Evolutionary conservation across 1,284 basidiomycete species (phyloP).

Genomic region (Mycena sp.): DNA sequence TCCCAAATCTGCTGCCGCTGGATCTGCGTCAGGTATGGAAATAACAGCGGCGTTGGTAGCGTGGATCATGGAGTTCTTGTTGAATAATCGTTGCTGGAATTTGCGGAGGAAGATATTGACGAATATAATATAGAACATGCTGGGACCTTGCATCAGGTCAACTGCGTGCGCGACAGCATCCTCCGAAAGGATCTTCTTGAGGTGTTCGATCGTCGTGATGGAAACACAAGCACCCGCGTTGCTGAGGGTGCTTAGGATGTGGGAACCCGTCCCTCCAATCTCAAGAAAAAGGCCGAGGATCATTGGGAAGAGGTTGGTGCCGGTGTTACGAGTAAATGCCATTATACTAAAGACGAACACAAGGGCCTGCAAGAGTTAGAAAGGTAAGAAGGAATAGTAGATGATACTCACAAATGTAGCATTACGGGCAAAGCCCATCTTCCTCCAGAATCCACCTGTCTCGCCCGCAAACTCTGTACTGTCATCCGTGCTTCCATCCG

Average conservation of each 20-base stretch:
- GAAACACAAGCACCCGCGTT: conserved; percentile 37
- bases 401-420: neutral
- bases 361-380: neutral
- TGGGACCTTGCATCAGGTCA: conserved; percentile 25
- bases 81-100: conserved; percentile 36
- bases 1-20: conserved; percentile 11
- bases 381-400: neutral
- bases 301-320: neutral
- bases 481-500: neutral
- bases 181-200: conserved; percentile 35
- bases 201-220: conserved; percentile 32
- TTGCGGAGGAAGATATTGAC: conserved; percentile 41
- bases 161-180: conserved; percentile 32
- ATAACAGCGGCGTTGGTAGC: conserved; percentile 31
- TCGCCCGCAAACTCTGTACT: neutral
- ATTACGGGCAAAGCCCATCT: neutral
- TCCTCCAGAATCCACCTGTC: neutral
- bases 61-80: conserved; percentile 32
- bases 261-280: neutral
- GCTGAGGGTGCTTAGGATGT: conserved; percentile 27
- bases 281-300: neutral
- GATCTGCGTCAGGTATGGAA: conserved; percentile 11
- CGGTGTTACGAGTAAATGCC: neutral
- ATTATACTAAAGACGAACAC: conserved; percentile 26
- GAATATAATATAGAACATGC: conserved; percentile 34